Evolutionary conservation across 805 yeast genomes (phyloP), one percentile per base, ranked within the genome.

Genomic region (Candida manassasensis): DNA sequence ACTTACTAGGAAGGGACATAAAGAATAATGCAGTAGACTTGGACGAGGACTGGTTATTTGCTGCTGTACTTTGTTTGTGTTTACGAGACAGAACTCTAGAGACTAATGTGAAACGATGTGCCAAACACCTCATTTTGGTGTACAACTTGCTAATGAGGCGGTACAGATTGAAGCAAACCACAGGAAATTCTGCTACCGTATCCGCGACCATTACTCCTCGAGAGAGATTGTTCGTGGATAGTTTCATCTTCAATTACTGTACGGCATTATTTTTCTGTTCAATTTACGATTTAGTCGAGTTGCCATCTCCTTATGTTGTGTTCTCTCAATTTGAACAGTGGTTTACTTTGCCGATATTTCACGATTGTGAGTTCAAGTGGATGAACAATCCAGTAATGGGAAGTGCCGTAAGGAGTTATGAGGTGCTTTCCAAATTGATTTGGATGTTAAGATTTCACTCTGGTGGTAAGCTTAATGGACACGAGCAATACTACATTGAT

Each of bases 291-390:
- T 19, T 36, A 19, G 14, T 36, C 7, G 26, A 21, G 6, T 32
- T 36, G 12, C 39, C 39, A 4, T 36, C 39, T 10, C 36, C 39
- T 7, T 36, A 22, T 22, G 36, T n/a, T n/a, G 17, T 36, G 3
- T 36, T 32, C 17, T 24, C 34, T 5, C 19, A 32, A 18, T 24
- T 36, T 12, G 21, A 29, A 8, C 33, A 24, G 24, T 27, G 39
- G 34, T 18, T 32, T 11, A 19, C 19, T 12, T 16, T 6, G 4
- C 39, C 39, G 9, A 31, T 26, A 9, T 31, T 11, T 17, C 12
- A 22, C 11, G 32, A 21, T 21, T 29, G 34, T 28, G 34, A 36
- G 19, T 14, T 28, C 10, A 35, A 9, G 11, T 36, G 34, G 36
- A 36, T 26, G 32, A 26, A 36, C 17, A 29, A 36, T 14, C 34